Base-by-base conservation (phyloP, 257 asterid species). In the Penstemon davidsonii region DNA sequence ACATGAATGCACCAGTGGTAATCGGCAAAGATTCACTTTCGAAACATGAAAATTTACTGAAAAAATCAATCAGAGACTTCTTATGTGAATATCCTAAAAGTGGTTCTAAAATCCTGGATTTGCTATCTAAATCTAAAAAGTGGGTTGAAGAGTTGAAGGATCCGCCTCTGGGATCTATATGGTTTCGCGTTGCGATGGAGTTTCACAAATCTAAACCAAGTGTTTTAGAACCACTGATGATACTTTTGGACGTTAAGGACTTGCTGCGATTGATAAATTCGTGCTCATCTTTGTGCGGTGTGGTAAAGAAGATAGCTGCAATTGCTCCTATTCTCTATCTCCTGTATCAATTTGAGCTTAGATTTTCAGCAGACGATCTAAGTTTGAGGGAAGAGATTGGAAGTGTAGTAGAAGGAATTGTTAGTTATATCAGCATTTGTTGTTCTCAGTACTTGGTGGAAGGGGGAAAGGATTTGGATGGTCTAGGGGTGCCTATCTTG, bases 301-400 rank as follows among this genome's bases (percentile, higher is more conserved):
- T 63, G 53, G 54, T 76, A 62, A 73, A 60, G 50, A 72, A 69
- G 72, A 60, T 80, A 45, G 80, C 75, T 57, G 53, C 70, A 45
- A 51, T 80, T 59, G 81, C 64, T 39, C 81, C 77, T 19, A 60
- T 76, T 12, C 64, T 73, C 64, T 73, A 56, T 71, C 51, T 63
- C 25, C 61, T 74, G 64, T 54, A 63, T 68, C 78, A 46, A 45
- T 71, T 76, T 37, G 69, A 47, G 37, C 3, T 69, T 50, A 59
- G 60, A 44, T 68, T 60, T 47, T 76, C 76, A 5, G 65, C 52
- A 38, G 49, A 11, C 6, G 72, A 78, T 62, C 69, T 36, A 57
- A 51, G 68, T 43, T 66, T 69, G 54, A 41, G 71, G 68, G 73
- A 53, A n/a, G 78, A 70, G 70, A 73, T 80, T 50, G 65, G 56